A percentile compares a stretch with the other conserved stretches of the same genome.
These are phyloP conservation scores for Phaeomoniella chlamydospora DNA, from an alignment of 2,329 filamentous ascomycete genomes.

Conservation along the genomic window DNA sequence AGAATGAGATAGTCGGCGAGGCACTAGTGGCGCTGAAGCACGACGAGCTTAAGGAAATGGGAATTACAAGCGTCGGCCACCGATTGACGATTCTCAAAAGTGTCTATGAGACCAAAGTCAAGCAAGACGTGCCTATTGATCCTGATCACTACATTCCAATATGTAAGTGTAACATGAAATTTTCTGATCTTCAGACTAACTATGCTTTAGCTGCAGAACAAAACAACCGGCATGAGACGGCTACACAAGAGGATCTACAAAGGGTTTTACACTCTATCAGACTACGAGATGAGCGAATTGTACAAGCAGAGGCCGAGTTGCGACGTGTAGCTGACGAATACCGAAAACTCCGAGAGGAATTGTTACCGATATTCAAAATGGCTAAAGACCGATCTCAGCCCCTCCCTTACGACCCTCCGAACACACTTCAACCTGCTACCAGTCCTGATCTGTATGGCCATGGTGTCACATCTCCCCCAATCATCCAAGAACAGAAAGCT, in stretches of 20 bases:
- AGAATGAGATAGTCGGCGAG: conserved; percentile 89
- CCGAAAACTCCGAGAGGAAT: conserved; percentile 73
- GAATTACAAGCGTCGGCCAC: conserved; percentile 83
- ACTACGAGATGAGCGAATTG: conserved; percentile 80
- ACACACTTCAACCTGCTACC: conserved; percentile 9
- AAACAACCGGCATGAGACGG: conserved; percentile 69
- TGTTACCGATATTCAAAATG: conserved; percentile 77
- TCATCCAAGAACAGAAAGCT: conserved; percentile 27
- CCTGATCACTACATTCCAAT: conserved; percentile 86
- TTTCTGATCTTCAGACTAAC: conserved; percentile 10
- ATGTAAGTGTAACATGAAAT: conserved; percentile 43
- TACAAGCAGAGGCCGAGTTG: conserved; percentile 67
- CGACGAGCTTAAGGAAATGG: conserved; percentile 90
- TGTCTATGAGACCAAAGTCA: conserved; percentile 91
- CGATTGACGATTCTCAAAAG: conserved; percentile 88
- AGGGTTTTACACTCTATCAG: conserved; percentile 80
- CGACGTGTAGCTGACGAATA: conserved; percentile 79
- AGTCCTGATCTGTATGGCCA: conserved; percentile 17
- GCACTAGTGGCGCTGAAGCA: conserved; percentile 78
- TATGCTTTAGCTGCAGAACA: conserved; percentile 62
- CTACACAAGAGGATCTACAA: conserved; percentile 85
- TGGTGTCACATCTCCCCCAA: conserved; percentile 16
- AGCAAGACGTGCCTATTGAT: conserved; percentile 81
- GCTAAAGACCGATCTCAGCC: conserved; percentile 87
- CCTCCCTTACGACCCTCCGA: conserved; percentile 44